A percentile compares a stretch with the other conserved stretches of the same genome.
Conservation (phyloP, 2,329 filamentous ascomycete species). For the Trichothecium roseum region DNA sequence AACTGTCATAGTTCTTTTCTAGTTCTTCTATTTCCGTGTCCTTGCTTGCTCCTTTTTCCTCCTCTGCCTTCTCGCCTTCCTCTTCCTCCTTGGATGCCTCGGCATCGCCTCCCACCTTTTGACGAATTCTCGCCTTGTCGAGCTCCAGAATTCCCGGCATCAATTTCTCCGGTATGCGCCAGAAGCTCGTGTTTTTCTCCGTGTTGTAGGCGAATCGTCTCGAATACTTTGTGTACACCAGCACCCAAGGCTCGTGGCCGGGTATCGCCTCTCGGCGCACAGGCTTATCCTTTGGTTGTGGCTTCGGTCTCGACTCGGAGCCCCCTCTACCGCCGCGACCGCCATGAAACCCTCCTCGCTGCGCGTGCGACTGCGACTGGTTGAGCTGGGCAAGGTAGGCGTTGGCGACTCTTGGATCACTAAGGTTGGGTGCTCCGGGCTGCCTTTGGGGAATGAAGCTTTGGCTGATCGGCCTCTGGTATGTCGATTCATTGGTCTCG, state of each 20-base stretch:
- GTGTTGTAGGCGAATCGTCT: conserved; percentile 86
- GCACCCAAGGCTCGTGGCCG: conserved; percentile 73
- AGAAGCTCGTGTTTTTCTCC: conserved; percentile 78
- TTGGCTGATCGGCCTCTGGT: conserved; percentile 25
- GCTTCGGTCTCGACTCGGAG: conserved; percentile 48
- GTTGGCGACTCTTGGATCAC: conserved; percentile 47
- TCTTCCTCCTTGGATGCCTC: conserved; percentile 5
- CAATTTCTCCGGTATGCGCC: conserved; percentile 85
- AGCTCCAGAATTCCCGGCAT: conserved; percentile 65
- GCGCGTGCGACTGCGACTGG: conserved; percentile 25
- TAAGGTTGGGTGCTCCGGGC: conserved; percentile 23
- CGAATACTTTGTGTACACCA: conserved; percentile 87
- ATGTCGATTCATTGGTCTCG: conserved; percentile 76
- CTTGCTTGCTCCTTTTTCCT: conserved; percentile 2
- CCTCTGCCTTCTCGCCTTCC: conserved; percentile 10
- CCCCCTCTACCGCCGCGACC: conserved; percentile 34
- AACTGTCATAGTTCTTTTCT: conserved; percentile 35
- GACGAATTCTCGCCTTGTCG: conserved; percentile 60
- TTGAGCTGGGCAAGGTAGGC: conserved; percentile 49
- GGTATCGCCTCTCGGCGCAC: conserved; percentile 72
- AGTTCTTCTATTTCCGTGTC: conserved; percentile 5
- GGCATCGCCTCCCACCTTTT: conserved; percentile 30
- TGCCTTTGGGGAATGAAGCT: conserved; percentile 16
- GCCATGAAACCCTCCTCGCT: conserved; percentile 18
- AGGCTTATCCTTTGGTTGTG: conserved; percentile 69